A percentile compares a stretch with the other conserved stretches of the same genome.
phyloP scores from a whole-genome alignment of 192 early-diverging fungal species.

The Coemansia sp. region DNA sequence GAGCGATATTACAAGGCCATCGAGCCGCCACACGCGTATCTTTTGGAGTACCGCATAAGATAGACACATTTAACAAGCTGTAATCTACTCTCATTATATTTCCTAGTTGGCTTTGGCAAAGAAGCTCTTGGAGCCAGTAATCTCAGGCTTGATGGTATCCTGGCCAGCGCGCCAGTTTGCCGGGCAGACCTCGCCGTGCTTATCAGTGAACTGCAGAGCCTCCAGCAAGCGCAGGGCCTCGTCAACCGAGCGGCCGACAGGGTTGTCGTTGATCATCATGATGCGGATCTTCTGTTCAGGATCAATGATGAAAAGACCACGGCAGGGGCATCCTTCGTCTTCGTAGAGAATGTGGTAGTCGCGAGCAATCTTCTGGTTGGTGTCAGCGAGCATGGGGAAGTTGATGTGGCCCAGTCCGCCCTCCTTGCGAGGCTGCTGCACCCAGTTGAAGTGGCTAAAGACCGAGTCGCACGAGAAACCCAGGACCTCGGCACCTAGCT shows the following conservation, averaged over 20 bases:
- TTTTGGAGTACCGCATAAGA: slow-evolving; percentile 47
- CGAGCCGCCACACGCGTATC: slow-evolving; percentile 77
- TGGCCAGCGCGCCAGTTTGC: slow-evolving; percentile 80
- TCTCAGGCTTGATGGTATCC: slow-evolving; percentile 70
- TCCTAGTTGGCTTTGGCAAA: slow-evolving; percentile 41
- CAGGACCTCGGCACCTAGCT: slow-evolving; percentile 71
- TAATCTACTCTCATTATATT: too few species aligned
- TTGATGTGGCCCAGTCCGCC: slow-evolving; percentile 91
- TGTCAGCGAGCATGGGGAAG: slow-evolving; percentile 84
- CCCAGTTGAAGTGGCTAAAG: slow-evolving; percentile 88
- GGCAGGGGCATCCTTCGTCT: slow-evolving; percentile 73
- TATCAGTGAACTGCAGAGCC: slow-evolving; percentile 90
- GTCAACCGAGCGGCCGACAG: slow-evolving; percentile 82
- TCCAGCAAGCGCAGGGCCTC: slow-evolving; percentile 85
- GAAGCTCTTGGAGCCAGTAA: slow-evolving; percentile 67
- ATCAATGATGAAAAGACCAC: slow-evolving; percentile 90
- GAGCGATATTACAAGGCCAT: slow-evolving; percentile 82
- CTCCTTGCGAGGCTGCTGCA: slow-evolving; percentile 74
- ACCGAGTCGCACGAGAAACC: slow-evolving; percentile 73
- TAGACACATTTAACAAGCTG: slow-evolving; percentile 3
- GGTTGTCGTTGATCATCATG: slow-evolving; percentile 86
- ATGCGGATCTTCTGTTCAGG: slow-evolving; percentile 83
- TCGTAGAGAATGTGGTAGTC: slow-evolving; percentile 87
- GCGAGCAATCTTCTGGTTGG: slow-evolving; percentile 82
- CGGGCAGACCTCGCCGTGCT: slow-evolving; percentile 82